Evolutionary conservation across 1,284 basidiomycete genomes (phyloP).

Genomic region (Trichosporon coremiiforme): DNA sequence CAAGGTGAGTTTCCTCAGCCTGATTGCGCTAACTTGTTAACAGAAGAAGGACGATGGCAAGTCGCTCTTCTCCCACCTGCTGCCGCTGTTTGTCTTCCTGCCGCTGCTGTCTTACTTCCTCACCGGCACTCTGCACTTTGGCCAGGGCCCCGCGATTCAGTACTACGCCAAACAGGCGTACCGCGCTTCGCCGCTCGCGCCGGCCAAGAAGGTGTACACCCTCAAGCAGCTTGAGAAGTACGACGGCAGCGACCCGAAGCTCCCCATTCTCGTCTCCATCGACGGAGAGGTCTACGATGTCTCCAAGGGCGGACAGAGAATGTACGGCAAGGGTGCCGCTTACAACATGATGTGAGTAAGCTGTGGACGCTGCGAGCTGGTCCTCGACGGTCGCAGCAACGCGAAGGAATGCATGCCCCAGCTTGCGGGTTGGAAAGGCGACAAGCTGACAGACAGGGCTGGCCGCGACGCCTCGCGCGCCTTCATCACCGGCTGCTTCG

Average conservation of each 20-base stretch:
- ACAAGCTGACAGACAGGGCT: conserved; percentile 58
- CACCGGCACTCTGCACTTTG: conserved; percentile 44
- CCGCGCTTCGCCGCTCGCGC: conserved; percentile 21
- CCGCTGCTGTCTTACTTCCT: conserved; percentile 49
- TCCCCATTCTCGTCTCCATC: conserved; percentile 84
- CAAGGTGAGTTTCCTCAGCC: neutral
- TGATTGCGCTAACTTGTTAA: conserved; percentile 7
- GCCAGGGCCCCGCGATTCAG: conserved; percentile 30
- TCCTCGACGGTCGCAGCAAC: too few relatives aligned
- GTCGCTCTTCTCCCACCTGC: conserved; percentile 56
- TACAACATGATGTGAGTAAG: conserved; percentile 57
- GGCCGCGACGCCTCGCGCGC: conserved; percentile 85
- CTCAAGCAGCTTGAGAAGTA: conserved; percentile 64
- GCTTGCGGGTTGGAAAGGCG: too few relatives aligned
- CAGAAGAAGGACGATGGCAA: conserved; percentile 58
- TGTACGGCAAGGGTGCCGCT: conserved; percentile 55
- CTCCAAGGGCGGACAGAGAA: conserved; percentile 48
- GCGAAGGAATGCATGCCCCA: too few relatives aligned
- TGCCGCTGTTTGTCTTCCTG: conserved; percentile 45
- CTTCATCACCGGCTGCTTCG: conserved; percentile 90
- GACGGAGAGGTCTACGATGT: conserved; percentile 68
- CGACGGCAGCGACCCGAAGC: conserved; percentile 70
- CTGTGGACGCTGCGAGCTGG: neutral
- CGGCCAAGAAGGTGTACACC: conserved; percentile 25
- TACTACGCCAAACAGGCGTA: conserved; percentile 15